phyloP scores from a whole-genome alignment of 2,329 filamentous ascomycete genomes.

The Fusarium mundagurra region DNA sequence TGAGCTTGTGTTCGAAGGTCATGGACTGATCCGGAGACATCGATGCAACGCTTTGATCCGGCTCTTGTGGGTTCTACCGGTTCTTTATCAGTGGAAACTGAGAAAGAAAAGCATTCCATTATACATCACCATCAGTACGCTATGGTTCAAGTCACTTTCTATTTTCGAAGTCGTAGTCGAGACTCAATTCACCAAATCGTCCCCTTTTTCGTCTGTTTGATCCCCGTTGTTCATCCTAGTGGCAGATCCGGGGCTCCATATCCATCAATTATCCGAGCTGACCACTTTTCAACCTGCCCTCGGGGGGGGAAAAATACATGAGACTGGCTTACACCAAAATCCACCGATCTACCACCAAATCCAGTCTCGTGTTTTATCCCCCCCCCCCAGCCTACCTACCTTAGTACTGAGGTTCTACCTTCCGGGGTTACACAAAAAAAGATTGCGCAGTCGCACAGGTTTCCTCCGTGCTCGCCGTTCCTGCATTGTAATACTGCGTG shows the following conservation, averaged over 20 bases:
- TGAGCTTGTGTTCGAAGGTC: constrained; percentile 8
- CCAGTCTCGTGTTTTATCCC: no score
- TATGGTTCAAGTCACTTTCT: neutral
- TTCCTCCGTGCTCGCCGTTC: constrained; percentile 25
- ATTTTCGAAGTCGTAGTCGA: neutral
- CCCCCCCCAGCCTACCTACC: no score
- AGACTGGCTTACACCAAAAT: no score
- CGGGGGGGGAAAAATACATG: no score
- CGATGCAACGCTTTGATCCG: constrained; percentile 14
- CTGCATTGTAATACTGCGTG: constrained; percentile 16
- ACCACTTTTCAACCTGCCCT: constrained; percentile 15
- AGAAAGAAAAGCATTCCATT: constrained; percentile 14
- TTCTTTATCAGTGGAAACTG: constrained; percentile 14
- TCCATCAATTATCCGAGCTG: constrained; percentile 31
- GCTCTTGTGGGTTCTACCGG: constrained; percentile 8
- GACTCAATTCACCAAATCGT: neutral
- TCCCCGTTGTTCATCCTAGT: constrained; percentile 18
- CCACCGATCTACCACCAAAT: no score
- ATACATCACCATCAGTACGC: neutral
- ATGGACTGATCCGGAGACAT: constrained; percentile 18
- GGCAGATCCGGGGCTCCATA: constrained; percentile 41
- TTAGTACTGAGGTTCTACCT: neutral
- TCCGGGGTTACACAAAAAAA: constrained; percentile 14
- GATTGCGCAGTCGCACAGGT: constrained; percentile 10
- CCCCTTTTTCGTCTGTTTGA: constrained; percentile 1